Base-by-base conservation (phyloP, 225 moss, liverwort and hornwort genomes). In the Physcomitrium patens region DNA sequence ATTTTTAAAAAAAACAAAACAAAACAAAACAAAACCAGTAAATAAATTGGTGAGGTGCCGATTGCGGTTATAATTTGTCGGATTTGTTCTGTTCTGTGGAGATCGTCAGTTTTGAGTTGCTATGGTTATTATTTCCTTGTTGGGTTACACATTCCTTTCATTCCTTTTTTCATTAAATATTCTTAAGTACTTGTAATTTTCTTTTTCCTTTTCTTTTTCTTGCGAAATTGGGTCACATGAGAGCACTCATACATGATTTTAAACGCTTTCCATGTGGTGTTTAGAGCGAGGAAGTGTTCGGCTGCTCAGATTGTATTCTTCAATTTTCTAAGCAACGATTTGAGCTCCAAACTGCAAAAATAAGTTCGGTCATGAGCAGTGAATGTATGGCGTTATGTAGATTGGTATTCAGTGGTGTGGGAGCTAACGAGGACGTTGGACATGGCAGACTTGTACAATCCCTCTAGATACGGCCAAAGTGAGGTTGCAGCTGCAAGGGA, bases 391-490 rank as follows among this genome's bases (percentile, higher is more conserved):
- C 18, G 10, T 31, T 56, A 20, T 63, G 27, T 73, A 65, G 63
- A 64, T 47, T 31, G 60, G 20, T 59, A 19, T 43, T 57, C 26
- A 22, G 20, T 58, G 58, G 47, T 41, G 23, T 23, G 55, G 26
- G 28, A 68, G 67, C 65, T 74, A 73, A 75, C 28, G 19, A 58
- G 19, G 52, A 14, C 24, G 68, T 45, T 70, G 65, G 51, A 56
- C 56, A 18, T 80, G 62, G 77, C 89, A 95, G 92, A 67, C 78
- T 28, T 95, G 95, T 67, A 95, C 95, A 16, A 95, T 95, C 54
- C 95, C 92, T n/a, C 76, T 95, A 54, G 95, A 95, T 72, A 95
- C 95, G 12, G 94, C 94, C 57, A 94, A 94, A 73, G 94, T 94
- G 73, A 85, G 94, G 80, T 66, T 94, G 57, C 94, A 94, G 82